These are phyloP conservation scores for Thraustotheca clavata DNA, from an alignment of 352 stramenopile species.

Conservation along the genomic window DNA sequence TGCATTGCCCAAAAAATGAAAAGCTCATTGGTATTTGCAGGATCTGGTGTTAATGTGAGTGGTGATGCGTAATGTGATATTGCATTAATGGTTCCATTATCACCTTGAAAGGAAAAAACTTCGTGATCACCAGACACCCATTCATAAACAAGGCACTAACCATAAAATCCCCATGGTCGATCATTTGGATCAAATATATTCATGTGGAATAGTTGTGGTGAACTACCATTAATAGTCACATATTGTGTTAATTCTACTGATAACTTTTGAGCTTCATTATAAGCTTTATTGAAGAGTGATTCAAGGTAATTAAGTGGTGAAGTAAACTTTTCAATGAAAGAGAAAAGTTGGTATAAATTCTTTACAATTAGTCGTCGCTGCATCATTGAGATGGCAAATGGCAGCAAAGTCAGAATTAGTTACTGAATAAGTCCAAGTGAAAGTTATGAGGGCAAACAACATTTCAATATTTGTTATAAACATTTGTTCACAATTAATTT, in stretches of 20 bases:
- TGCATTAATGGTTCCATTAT: neutral
- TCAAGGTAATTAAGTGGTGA: too few species aligned
- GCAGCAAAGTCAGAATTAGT: neutral
- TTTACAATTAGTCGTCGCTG: neutral
- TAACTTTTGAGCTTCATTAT: too few species aligned
- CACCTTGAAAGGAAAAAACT: neutral
- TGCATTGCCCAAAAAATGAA: neutral
- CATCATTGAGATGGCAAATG: slow-evolving; percentile 2
- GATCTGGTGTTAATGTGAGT: neutral
- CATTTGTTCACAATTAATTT: neutral
- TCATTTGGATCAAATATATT: neutral
- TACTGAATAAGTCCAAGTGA: neutral
- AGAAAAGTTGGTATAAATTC: too few species aligned
- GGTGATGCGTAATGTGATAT: neutral
- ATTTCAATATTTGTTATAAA: neutral
- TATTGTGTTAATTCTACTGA: neutral
- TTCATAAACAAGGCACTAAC: slow-evolving; percentile 4
- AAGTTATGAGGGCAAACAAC: neutral
- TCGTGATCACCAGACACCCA: neutral
- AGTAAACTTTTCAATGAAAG: neutral
- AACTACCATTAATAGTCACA: neutral
- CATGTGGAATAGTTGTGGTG: neutral
- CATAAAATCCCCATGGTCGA: neutral
- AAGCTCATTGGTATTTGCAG: neutral
- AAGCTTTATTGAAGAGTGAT: too few species aligned